Evolutionary conservation across 208 protist genomes (phyloP).

Genomic region (Herpetomonas samuelpessoai): DNA sequence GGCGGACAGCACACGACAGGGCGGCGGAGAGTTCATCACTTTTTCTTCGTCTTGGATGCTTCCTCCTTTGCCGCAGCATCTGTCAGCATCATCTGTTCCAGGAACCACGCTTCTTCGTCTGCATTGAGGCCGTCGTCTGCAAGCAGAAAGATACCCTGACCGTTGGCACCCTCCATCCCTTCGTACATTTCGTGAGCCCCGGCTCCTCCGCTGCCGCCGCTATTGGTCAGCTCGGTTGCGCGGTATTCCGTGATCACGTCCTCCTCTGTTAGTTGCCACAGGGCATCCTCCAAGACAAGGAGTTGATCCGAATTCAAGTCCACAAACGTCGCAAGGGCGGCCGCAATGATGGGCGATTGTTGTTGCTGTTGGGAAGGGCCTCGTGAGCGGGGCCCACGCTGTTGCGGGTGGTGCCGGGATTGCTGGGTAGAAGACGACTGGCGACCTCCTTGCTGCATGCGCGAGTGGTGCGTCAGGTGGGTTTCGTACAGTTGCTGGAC

Average conservation of each 20-base stretch:
- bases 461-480: neutral
- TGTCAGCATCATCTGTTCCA: conserved; percentile 75
- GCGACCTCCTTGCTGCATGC: neutral
- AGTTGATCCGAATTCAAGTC: neutral
- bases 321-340: conserved; percentile 14
- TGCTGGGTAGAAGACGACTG: neutral
- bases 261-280: conserved; percentile 27
- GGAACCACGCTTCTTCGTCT: conserved; percentile 81
- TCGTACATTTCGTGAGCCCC: conserved; percentile 5
- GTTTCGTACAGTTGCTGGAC: conserved; percentile 12
- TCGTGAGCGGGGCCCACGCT: too few relatives aligned
- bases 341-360: neutral
- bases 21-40: neutral
- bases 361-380: too few relatives aligned
- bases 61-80: neutral
- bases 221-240: neutral
- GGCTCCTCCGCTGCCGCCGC: neutral
- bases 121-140: conserved; percentile 54
- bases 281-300: conserved; percentile 8
- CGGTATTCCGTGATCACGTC: conserved; percentile 16
- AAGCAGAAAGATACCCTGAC: conserved; percentile 44
- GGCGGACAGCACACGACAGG: too few relatives aligned
- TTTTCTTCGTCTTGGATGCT: neutral
- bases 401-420: too few relatives aligned
- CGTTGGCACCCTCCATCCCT: conserved; percentile 9